Conservation (phyloP, 2,329 filamentous ascomycete genomes). For the Monosporascus ibericus region DNA sequence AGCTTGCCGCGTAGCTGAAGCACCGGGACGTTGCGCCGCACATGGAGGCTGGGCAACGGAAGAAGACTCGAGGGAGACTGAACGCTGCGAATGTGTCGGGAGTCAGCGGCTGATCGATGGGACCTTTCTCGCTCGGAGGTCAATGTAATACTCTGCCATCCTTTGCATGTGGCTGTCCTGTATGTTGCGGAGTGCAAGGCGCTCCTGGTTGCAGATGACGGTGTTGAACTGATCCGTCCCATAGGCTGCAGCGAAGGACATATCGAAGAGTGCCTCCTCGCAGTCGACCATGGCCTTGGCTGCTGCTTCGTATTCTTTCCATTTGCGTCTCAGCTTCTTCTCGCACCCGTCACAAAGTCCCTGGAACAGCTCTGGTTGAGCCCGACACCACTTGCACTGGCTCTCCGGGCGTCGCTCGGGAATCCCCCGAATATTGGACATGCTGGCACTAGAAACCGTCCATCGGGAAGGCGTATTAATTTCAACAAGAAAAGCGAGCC, state of each 20-base stretch:
- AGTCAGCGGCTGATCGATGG: not conserved
- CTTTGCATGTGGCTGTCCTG: not conserved
- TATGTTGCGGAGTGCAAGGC: not conserved
- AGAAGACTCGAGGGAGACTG: not conserved
- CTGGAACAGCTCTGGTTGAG: not conserved
- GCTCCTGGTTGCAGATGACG: not conserved
- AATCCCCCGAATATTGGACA: not conserved
- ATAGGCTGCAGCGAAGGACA: not conserved
- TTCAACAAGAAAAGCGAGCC: too few species aligned
- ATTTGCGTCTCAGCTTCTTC: not conserved
- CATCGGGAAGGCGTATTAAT: too few species aligned
- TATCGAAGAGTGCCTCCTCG: not conserved
- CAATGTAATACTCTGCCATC: not conserved
- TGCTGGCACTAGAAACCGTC: not conserved
- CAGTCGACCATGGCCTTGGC: not conserved
- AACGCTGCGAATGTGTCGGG: not conserved
- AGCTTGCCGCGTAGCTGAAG: not conserved
- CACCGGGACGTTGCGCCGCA: not conserved
- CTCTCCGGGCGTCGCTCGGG: not conserved
- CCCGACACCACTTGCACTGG: not conserved
- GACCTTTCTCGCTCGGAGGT: not conserved
- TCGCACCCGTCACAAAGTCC: not conserved
- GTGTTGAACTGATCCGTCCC: not conserved
- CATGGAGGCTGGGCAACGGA: not conserved
- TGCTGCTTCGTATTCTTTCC: not conserved